Conservation (phyloP, 192 early-diverging fungal species). For the Phycomyces blakesleeanus region DNA sequence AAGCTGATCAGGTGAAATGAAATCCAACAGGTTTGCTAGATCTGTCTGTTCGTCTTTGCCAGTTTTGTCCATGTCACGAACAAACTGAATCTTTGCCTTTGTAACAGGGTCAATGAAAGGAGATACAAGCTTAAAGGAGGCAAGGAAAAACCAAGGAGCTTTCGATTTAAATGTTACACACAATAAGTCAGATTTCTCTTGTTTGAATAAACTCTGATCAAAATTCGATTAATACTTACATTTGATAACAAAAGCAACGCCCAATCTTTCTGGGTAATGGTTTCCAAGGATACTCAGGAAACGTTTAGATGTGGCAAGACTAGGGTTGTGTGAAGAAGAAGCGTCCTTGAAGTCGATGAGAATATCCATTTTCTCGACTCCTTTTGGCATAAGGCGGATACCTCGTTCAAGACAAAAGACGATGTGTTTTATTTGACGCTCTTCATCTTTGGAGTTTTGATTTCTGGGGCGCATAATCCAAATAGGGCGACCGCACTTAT, state of each 20-base stretch:
- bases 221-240: not conserved
- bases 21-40: constrained; percentile 14
- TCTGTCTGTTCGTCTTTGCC: constrained; percentile 17
- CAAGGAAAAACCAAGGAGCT: constrained; percentile 85
- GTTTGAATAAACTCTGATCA: not conserved
- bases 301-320: constrained; percentile 66
- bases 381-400: constrained; percentile 65
- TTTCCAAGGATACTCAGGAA: constrained; percentile 74
- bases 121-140: constrained; percentile 76
- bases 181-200: not conserved
- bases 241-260: constrained; percentile 15
- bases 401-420: constrained; percentile 80
- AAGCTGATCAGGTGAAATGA: constrained; percentile 18
- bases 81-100: constrained; percentile 48
- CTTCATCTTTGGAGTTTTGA: constrained; percentile 72
- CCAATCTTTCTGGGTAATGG: constrained; percentile 86
- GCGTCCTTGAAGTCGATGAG: constrained; percentile 75
- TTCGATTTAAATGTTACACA: not conserved
- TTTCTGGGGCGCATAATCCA: constrained; percentile 71
- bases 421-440: constrained; percentile 71
- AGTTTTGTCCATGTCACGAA: constrained; percentile 31
- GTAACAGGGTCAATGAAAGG: constrained; percentile 94
- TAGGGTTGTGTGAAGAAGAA: constrained; percentile 59
- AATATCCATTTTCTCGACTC: constrained; percentile 68
- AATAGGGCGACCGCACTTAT: constrained; percentile 65